A percentile compares a stretch with the other conserved stretches of the same genome.
These are phyloP conservation scores for Neopestalotiopsis sp. DNA, from an alignment of 2,329 filamentous ascomycete species.

Conservation along the genomic window DNA sequence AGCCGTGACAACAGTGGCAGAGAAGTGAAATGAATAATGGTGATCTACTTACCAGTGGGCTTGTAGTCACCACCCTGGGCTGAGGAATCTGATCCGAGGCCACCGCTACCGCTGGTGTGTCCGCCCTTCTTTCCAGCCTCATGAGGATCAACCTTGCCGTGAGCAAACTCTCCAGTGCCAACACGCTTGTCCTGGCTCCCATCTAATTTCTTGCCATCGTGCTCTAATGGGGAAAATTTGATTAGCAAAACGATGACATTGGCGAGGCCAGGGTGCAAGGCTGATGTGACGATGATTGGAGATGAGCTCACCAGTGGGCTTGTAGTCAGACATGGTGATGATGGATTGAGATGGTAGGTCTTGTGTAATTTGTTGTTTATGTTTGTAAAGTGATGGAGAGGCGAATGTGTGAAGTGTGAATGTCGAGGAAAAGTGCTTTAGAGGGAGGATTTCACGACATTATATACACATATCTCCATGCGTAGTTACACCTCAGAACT, in stretches of 20 bases:
- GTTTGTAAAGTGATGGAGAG: neutral
- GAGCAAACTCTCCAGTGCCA: slow-evolving; percentile 45
- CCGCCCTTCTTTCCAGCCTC: slow-evolving; percentile 46
- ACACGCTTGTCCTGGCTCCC: slow-evolving; percentile 45
- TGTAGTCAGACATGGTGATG: slow-evolving; percentile 36
- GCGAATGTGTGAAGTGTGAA: neutral
- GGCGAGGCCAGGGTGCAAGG: neutral
- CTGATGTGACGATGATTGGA: neutral
- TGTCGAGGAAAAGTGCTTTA: neutral
- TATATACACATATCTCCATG: neutral
- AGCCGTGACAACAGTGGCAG: no score
- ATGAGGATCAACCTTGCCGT: slow-evolving; percentile 45
- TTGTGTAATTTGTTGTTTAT: neutral
- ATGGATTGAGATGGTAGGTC: neutral
- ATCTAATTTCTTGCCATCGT: slow-evolving; percentile 46
- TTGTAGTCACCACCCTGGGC: slow-evolving; percentile 2
- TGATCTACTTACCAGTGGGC: neutral
- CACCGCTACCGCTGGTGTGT: slow-evolving; percentile 21
- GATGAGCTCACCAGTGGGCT: slow-evolving; percentile 17
- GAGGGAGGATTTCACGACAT: neutral
- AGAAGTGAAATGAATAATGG: no score
- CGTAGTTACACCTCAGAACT: neutral
- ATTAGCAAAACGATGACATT: no score
- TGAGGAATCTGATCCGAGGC: no score
- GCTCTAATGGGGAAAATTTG: slow-evolving; percentile 31